phyloP scores from a whole-genome alignment of 1,284 basidiomycete species.

The Phellopilus nigrolimitatus region DNA sequence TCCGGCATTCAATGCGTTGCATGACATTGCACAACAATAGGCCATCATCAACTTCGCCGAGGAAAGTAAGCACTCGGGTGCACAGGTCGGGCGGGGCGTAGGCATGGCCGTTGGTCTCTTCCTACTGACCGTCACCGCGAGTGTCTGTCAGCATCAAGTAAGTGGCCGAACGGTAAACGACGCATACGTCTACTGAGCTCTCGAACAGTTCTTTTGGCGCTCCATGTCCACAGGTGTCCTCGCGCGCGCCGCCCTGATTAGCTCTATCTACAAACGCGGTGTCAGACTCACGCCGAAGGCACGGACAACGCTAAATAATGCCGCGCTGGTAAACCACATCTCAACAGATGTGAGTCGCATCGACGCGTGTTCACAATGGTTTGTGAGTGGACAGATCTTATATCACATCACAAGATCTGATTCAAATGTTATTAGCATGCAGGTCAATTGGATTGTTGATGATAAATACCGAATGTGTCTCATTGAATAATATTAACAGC shows the following conservation, averaged over 20 bases:
- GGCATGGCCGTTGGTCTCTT: conserved; percentile 72
- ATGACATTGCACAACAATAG: no score
- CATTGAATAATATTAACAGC: conserved; percentile 30
- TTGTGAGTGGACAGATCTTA: conserved; percentile 40
- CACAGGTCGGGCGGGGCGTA: conserved; percentile 60
- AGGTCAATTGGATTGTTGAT: conserved; percentile 16
- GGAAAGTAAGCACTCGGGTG: conserved; percentile 33
- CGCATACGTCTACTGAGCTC: neutral
- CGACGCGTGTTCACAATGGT: conserved; percentile 61
- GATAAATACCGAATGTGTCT: no score
- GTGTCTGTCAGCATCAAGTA: conserved; percentile 60
- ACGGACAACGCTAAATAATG: conserved; percentile 58
- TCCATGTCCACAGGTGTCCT: conserved; percentile 70
- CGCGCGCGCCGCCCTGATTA: conserved; percentile 67
- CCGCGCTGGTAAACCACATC: conserved; percentile 72
- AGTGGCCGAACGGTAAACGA: conserved; percentile 8
- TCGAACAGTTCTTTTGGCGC: conserved; percentile 67
- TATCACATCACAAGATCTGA: neutral
- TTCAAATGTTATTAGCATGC: conserved; percentile 21
- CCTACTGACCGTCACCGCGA: conserved; percentile 52
- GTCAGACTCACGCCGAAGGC: conserved; percentile 63
- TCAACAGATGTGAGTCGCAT: conserved; percentile 64
- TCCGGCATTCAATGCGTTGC: no score
- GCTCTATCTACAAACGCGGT: conserved; percentile 70
- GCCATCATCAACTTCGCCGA: conserved; percentile 67